Conservation (phyloP, 148 eudicot genomes). For the Rhododendron simsii region DNA sequence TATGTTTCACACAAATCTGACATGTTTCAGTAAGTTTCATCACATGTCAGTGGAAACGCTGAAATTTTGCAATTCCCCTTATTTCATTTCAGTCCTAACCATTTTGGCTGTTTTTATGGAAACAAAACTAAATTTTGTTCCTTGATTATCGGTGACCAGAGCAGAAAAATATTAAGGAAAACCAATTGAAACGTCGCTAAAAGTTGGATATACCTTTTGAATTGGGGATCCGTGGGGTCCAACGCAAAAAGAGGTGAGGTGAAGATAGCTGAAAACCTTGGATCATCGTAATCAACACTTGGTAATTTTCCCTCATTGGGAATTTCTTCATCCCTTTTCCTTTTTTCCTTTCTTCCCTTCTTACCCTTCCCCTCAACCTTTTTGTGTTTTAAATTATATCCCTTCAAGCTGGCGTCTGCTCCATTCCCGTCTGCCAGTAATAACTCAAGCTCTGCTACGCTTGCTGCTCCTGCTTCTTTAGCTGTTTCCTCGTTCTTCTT, state of each 20-base stretch:
- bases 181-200: background rate
- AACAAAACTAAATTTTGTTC: background rate
- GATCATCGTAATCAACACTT: slow-evolving; percentile 56
- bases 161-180: background rate
- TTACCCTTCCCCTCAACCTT: slow-evolving; percentile 67
- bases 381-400: slow-evolving; percentile 69
- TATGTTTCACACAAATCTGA: background rate
- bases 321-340: slow-evolving; percentile 59
- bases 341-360: slow-evolving; percentile 42
- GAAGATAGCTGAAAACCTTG: slow-evolving; percentile 68
- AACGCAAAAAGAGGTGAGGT: slow-evolving; percentile 58
- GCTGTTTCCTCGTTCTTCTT: slow-evolving; percentile 26
- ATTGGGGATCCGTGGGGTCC: slow-evolving; percentile 97
- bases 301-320: slow-evolving; percentile 66
- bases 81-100: background rate
- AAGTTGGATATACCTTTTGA: slow-evolving; percentile 58
- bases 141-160: background rate
- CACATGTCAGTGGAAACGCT: background rate
- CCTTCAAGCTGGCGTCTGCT: slow-evolving; percentile 48
- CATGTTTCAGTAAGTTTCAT: background rate
- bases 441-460: slow-evolving; percentile 79
- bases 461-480: slow-evolving; percentile 62
- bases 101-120: background rate
- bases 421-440: slow-evolving; percentile 74
- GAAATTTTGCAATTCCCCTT: background rate